These are phyloP conservation scores for Porodaedalea pini DNA, from an alignment of 1,284 basidiomycete species.

Conservation along the genomic window DNA sequence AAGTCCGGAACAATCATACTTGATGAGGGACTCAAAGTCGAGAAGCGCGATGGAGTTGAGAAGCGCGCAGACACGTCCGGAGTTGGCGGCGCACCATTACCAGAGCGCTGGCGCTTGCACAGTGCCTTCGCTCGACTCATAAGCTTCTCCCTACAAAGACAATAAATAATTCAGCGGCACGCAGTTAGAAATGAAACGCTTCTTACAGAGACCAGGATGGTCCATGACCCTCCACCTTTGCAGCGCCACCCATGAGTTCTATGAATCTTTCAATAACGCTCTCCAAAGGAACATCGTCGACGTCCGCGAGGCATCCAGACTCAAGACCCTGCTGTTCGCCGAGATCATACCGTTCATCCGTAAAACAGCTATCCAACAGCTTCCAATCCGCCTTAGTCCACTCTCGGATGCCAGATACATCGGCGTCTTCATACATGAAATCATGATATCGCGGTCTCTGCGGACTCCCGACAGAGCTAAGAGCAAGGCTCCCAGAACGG, in stretches of 20 bases:
- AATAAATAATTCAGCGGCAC: slow-evolving; percentile 15
- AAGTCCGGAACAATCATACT: slow-evolving; percentile 44
- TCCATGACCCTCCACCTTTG: slow-evolving; percentile 38
- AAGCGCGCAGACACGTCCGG: slow-evolving; percentile 36
- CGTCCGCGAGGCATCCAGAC: slow-evolving; percentile 40
- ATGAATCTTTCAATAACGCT: slow-evolving; percentile 57
- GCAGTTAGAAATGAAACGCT: slow-evolving; percentile 5
- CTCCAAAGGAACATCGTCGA: slow-evolving; percentile 47
- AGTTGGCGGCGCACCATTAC: slow-evolving; percentile 52
- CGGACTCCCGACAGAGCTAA: slow-evolving; percentile 7
- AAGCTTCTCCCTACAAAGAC: slow-evolving; percentile 46
- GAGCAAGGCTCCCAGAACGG: slow-evolving; percentile 10
- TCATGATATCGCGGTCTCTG: slow-evolving; percentile 1
- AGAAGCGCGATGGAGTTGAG: slow-evolving; percentile 23
- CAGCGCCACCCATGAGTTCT: slow-evolving; percentile 41
- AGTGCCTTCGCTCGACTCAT: slow-evolving; percentile 52
- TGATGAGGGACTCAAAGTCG: slow-evolving; percentile 20
- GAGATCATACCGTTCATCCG: slow-evolving; percentile 56
- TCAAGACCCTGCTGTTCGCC: slow-evolving; percentile 33
- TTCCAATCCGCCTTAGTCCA: slow-evolving; percentile 77
- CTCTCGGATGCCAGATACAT: slow-evolving; percentile 27
- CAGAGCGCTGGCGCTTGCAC: slow-evolving; percentile 57
- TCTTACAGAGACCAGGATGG: slow-evolving; percentile 51
- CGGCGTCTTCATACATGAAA: slow-evolving; percentile 9
- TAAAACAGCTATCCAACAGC: slow-evolving; percentile 69